Percentiles rank a stretch among this genome's conserved stretches.
These are phyloP conservation scores for Turritis glabra DNA, from an alignment of 345 rosid genomes.

Conservation along the genomic window DNA sequence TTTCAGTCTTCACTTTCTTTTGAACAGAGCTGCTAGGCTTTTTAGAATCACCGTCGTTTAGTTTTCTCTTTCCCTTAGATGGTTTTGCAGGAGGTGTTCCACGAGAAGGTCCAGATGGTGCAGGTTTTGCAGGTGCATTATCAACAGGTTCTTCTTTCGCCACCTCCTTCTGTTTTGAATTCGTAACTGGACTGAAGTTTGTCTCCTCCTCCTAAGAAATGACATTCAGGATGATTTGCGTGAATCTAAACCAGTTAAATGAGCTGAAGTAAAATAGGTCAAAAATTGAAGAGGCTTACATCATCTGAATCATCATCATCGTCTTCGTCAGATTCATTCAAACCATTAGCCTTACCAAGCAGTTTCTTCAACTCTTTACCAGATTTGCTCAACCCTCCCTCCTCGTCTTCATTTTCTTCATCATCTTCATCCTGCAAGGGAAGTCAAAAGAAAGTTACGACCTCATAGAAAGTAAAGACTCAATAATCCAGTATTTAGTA, in stretches of 20 bases:
- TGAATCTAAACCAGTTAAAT: not conserved
- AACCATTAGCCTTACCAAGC: conserved; percentile 71
- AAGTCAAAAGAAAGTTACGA: not conserved
- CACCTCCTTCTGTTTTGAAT: conserved; percentile 69
- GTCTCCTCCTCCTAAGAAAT: conserved; percentile 53
- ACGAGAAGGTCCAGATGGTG: conserved; percentile 60
- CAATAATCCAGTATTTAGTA: not conserved
- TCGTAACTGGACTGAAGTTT: conserved; percentile 49
- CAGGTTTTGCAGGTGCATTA: conserved; percentile 64
- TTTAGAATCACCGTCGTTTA: conserved; percentile 67
- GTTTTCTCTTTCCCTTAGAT: conserved; percentile 81
- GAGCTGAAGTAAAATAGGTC: not conserved
- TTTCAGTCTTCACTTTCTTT: conserved; percentile 88
- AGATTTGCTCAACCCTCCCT: conserved; percentile 85
- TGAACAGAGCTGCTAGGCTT: conserved; percentile 56
- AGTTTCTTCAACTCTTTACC: conserved; percentile 95
- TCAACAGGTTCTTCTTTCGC: conserved; percentile 80
- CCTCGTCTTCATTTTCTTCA: conserved; percentile 90
- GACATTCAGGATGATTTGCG: not conserved
- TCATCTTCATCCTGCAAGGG: conserved; percentile 78
- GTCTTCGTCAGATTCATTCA: conserved; percentile 75
- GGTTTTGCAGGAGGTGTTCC: conserved; percentile 79
- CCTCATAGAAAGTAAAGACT: not conserved
- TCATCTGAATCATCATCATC: conserved; percentile 87
- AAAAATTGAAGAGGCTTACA: conserved; percentile 45